Percentiles rank a stretch among this genome's conserved stretches.
These are phyloP conservation scores for Dysphania ambrosioides DNA, from an alignment of 148 eudicot genomes.

Conservation along the genomic window DNA sequence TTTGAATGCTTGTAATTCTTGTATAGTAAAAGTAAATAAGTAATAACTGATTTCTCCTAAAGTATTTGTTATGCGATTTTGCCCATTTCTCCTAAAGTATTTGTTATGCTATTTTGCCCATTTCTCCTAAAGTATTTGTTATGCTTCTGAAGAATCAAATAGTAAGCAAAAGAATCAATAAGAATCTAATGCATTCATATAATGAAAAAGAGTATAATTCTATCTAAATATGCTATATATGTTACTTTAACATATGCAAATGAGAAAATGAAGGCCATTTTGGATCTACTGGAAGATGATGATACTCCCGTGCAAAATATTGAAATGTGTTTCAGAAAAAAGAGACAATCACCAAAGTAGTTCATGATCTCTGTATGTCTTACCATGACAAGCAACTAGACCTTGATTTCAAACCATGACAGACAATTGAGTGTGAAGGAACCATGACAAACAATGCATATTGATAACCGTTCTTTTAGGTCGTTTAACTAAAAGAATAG, in stretches of 20 bases:
- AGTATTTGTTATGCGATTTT: no score
- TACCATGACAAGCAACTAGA: no score
- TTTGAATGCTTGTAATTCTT: neutral
- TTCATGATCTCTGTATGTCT: constrained; percentile 25
- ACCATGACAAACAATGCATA: neutral
- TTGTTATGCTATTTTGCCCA: neutral
- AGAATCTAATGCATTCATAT: neutral
- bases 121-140: no score
- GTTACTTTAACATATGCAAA: constrained; percentile 16
- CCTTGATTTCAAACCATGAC: no score
- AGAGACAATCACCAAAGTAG: constrained; percentile 5
- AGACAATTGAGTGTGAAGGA: constrained; percentile 8
- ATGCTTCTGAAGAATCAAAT: no score
- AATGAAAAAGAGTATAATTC: neutral
- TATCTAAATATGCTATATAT: neutral
- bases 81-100: neutral
- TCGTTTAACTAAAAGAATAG: no score
- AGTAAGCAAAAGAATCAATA: neutral
- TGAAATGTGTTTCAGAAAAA: constrained; percentile 5
- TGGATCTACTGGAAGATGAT: constrained; percentile 19
- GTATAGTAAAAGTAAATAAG: neutral
- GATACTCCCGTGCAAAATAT: neutral
- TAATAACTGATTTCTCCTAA: no score
- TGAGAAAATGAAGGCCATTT: constrained; percentile 23
- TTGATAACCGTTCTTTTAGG: no score